Evolutionary conservation across 1,139 yeast genomes (phyloP), one percentile per base, ranked within the genome.

Genomic region (Candida tetrigidarum): DNA sequence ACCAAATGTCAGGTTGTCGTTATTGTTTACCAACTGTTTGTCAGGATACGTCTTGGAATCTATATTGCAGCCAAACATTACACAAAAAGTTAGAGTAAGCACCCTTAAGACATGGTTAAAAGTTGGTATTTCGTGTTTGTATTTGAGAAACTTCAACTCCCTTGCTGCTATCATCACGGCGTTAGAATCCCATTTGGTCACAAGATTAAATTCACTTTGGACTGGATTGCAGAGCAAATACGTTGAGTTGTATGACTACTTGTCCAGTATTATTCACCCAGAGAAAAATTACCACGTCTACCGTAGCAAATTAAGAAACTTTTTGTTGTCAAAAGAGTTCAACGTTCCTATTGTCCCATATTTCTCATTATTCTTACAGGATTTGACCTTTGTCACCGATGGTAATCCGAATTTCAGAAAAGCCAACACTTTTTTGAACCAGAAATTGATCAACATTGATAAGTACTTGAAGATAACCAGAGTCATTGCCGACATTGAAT

Each of bases 131-230:
- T 86, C 92, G n/a, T 84, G 96, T 57, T 73, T 85, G 44, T 86
- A 87, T 55, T 71, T 90, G 57, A 74, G 95, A 49, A 91, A 91
- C 61, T 89, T 85, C 69, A 92, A 92, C 63, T 84, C 96, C 0
- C 70, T 90, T 46, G 93, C 96, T n/a, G 88, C 96, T 0, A 87
- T 92, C 43, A 80, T 91, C 62, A 86, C 95, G 0, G 81, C 96
- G 0, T 74, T 92, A 52, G 97, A 91, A 64, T 84, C 90, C 37
- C 93, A 89, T 56, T 77, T 88, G 40, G 75, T 92, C 42, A 81
- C 91, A 3, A 76, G 97, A 56, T 68, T 92, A 46, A 66, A 75
- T 26, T 71, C 67, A 44, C 66, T 89, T 2, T 90, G 97, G 97
- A 64, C 53, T 4, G 82, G 80, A 2, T 63, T 92, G 41, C 75